Percentiles rank a stretch among this genome's conserved stretches.
Conservation (phyloP, 306 rosid species). For the Coriaria nepalensis region DNA sequence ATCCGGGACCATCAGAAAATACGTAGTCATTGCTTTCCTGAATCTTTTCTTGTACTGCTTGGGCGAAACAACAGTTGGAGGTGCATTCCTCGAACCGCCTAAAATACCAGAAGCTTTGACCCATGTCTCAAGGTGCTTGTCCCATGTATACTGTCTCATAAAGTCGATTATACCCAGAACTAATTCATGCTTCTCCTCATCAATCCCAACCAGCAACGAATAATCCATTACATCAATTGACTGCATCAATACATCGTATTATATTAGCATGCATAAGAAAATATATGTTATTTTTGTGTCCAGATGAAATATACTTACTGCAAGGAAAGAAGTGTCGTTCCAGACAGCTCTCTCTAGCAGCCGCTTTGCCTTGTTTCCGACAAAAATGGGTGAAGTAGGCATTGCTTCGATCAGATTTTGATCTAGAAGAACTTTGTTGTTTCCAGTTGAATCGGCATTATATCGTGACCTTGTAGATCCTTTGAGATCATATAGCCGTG, state of each 20-base stretch:
- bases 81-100: slow-evolving; percentile 80
- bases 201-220: slow-evolving; percentile 87
- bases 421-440: slow-evolving; percentile 79
- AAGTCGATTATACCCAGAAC: slow-evolving; percentile 94
- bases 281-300: neutral
- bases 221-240: slow-evolving; percentile 92
- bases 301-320: slow-evolving; percentile 44
- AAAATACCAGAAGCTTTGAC: slow-evolving; percentile 91
- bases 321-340: slow-evolving; percentile 93
- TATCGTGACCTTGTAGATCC: slow-evolving; percentile 89
- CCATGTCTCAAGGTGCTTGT: slow-evolving; percentile 98
- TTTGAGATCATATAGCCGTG: slow-evolving; percentile 82
- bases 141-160: slow-evolving; percentile 20
- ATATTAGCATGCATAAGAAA: slow-evolving; percentile 2
- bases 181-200: slow-evolving; percentile 80
- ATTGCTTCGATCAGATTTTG: slow-evolving; percentile 93
- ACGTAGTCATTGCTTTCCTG: slow-evolving; percentile 93
- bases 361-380: slow-evolving; percentile 86
- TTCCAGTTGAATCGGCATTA: slow-evolving; percentile 68
- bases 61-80: slow-evolving; percentile 92
- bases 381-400: slow-evolving; percentile 97
- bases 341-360: slow-evolving; percentile 88
- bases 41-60: slow-evolving; percentile 90
- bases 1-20: slow-evolving; percentile 96
- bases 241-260: slow-evolving; percentile 39